Percentiles rank a stretch among this genome's conserved stretches.
These are phyloP conservation scores for Kappamyces sp. DNA, from an alignment of 192 early-diverging fungal species.

Conservation along the genomic window DNA sequence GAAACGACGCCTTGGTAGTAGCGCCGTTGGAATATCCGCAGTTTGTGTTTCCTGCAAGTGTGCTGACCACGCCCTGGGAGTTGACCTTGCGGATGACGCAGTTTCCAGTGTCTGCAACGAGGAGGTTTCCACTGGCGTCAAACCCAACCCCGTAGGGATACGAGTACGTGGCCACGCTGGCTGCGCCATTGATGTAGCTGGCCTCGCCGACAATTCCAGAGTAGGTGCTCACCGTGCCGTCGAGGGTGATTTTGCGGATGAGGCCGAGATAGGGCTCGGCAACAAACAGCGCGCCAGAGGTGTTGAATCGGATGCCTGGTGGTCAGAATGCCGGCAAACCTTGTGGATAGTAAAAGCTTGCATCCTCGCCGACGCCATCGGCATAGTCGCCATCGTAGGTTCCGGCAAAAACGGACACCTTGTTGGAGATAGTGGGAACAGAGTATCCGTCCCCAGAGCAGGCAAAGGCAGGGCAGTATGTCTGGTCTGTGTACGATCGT, in stretches of 20 bases:
- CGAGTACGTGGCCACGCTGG: neutral
- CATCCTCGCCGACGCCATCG: neutral
- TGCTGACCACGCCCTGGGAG: neutral
- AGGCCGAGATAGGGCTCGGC: neutral
- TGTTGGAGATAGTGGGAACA: too few relatives aligned
- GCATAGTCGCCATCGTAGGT: neutral
- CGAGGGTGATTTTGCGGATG: neutral
- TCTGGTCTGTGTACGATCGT: too few relatives aligned
- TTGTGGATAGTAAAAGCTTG: neutral
- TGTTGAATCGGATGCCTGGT: neutral
- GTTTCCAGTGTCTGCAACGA: neutral
- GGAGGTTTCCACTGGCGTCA: neutral
- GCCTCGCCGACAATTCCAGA: neutral
- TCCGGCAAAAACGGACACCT: too few relatives aligned
- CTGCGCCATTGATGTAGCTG: neutral
- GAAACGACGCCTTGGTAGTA: neutral
- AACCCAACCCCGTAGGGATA: neutral
- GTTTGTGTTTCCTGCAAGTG: neutral
- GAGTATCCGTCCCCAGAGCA: too few relatives aligned
- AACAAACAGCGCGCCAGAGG: neutral
- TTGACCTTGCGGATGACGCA: too few relatives aligned
- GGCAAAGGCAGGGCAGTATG: too few relatives aligned
- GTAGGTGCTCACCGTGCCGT: neutral
- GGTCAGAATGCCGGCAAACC: neutral
- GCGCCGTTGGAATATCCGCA: neutral